Percentiles rank a stretch among this genome's conserved stretches.
These are phyloP conservation scores for Malus orientalis DNA, from an alignment of 306 rosid genomes.

Conservation along the genomic window DNA sequence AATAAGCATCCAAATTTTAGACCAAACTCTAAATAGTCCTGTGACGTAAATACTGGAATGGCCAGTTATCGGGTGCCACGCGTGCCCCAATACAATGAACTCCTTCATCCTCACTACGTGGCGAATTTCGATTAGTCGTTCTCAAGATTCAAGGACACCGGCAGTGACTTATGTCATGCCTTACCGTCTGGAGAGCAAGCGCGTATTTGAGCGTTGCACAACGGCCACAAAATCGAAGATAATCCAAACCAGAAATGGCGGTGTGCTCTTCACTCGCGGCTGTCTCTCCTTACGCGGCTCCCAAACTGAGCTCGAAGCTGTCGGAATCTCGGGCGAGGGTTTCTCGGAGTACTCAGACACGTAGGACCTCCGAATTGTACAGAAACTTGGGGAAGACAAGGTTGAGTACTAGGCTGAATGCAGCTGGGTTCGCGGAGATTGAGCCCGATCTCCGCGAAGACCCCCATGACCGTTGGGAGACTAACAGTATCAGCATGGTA, in stretches of 20 bases:
- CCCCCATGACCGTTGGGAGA: constrained; percentile 47
- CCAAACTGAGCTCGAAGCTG: constrained; percentile 28
- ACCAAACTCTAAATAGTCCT: background rate
- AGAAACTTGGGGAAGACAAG: constrained; percentile 16
- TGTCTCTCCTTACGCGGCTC: constrained; percentile 24
- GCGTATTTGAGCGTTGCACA: constrained; percentile 7
- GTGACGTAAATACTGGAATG: background rate
- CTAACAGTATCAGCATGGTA: constrained; percentile 58
- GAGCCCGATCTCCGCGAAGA: constrained; percentile 92
- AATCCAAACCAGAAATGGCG: constrained; percentile 42
- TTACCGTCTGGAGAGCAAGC: background rate
- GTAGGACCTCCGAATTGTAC: constrained; percentile 12
- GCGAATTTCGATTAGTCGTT: background rate
- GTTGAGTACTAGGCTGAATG: constrained; percentile 33
- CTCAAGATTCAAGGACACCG: background rate
- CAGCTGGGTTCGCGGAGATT: constrained; percentile 55
- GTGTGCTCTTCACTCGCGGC: constrained; percentile 35
- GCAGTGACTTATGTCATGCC: background rate
- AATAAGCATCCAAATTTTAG: no score
- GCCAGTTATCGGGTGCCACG: background rate
- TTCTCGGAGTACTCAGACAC: background rate
- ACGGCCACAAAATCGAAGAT: constrained; percentile 13
- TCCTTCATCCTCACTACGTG: background rate
- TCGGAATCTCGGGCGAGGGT: background rate
- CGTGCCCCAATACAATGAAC: background rate